Conservation (phyloP, 116 monocot genomes). For the Dioscorea cayenensis region DNA sequence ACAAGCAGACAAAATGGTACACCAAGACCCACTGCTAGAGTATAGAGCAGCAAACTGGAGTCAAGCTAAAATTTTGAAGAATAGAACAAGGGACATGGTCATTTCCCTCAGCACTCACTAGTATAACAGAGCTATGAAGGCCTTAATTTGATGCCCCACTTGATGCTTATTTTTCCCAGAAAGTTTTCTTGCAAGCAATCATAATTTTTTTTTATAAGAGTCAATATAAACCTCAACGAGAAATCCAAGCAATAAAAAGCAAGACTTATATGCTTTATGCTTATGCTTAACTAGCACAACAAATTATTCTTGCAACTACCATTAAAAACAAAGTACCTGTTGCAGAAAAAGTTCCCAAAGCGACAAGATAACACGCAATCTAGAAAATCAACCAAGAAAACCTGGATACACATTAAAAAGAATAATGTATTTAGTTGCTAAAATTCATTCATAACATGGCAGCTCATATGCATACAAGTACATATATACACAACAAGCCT, state of each 20-base stretch:
- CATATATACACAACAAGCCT: not conserved
- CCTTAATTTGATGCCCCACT: too few species aligned
- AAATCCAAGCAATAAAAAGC: too few species aligned
- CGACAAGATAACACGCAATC: conserved; percentile 91
- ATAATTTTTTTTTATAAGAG: not conserved
- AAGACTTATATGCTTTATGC: too few species aligned
- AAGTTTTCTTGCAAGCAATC: not conserved
- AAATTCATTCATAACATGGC: not conserved
- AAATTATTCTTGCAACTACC: not conserved
- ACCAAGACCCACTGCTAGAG: too few species aligned
- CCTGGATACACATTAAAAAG: conserved; percentile 35
- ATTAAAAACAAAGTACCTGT: conserved; percentile 45
- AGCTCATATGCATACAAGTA: not conserved
- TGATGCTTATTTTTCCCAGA: too few species aligned
- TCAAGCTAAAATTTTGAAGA: too few species aligned
- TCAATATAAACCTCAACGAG: not conserved
- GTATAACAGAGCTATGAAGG: too few species aligned
- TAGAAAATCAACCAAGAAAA: conserved; percentile 89
- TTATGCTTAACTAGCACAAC: not conserved
- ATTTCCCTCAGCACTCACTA: too few species aligned
- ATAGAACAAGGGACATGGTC: too few species aligned
- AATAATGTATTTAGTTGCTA: not conserved
- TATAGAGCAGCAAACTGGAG: too few species aligned
- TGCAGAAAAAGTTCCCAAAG: conserved; percentile 97
- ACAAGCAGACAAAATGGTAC: too few species aligned